Evolutionary conservation across 768 basidiomycete species (phyloP).

Genomic region (Pisolithus orientalis): DNA sequence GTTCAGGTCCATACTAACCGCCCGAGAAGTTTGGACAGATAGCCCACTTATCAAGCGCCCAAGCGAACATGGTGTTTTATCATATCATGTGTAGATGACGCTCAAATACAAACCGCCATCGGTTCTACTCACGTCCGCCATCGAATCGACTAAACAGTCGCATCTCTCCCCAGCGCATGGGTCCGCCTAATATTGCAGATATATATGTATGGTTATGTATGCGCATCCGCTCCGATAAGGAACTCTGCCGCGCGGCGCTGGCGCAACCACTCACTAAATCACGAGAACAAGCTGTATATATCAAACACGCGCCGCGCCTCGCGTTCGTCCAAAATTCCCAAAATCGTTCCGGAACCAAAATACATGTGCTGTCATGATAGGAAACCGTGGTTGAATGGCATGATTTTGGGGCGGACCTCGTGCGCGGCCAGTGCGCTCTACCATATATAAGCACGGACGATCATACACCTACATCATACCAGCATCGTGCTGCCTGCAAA

Average conservation of each 20-base stretch:
- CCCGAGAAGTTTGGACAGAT: too few relatives aligned
- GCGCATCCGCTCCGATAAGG: too few relatives aligned
- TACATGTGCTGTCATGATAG: background rate
- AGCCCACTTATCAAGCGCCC: too few relatives aligned
- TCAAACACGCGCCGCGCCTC: background rate
- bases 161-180: too few relatives aligned
- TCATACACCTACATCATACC: background rate
- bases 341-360: background rate
- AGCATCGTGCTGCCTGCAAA: background rate
- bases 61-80: too few relatives aligned
- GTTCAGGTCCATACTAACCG: too few relatives aligned
- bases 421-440: background rate
- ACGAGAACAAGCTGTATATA: background rate
- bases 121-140: too few relatives aligned
- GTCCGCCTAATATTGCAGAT: too few relatives aligned
- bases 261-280: background rate
- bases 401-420: background rate
- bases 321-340: background rate
- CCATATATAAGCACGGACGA: background rate
- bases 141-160: too few relatives aligned
- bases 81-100: too few relatives aligned
- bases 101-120: too few relatives aligned
- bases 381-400: background rate
- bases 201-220: too few relatives aligned
- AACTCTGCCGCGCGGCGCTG: background rate